Base-by-base conservation (phyloP, 306 rosid genomes). In the Oemleria cerasiformis region DNA sequence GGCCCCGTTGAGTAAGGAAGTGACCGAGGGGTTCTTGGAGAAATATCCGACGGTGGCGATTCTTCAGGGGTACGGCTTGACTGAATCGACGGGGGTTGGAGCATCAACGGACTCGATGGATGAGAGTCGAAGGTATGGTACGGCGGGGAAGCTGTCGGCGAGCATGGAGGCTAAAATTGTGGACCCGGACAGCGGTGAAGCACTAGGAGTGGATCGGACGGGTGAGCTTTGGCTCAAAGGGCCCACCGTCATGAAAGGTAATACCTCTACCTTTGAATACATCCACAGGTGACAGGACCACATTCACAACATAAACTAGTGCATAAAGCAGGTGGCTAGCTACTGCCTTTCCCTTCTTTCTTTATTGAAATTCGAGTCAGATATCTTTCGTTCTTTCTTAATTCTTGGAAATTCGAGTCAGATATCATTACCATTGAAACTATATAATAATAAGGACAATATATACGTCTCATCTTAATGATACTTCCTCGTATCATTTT, bases 201-300 rank as follows among this genome's bases (percentile, higher is more conserved):
- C 90, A 7, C 72, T 87, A 30, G 50, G 86, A 45, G 87, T 79
- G 17, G 89, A 89, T 55, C 76, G 41, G 62, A 83, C 91, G 6
- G 98, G 97, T n/a, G 98, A 94, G 78, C 95, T 94, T 19, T 94
- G 96, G 95, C 88, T 94, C 2, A 84, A 84, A 70, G 98, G 98
- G 54, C 92, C 90, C 84, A 77, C 89, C 68, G 73, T 89, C 11
- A 91, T 92, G 98, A 92, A 84, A 88, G 97, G 97, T 88, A 30
- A 30, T 30, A 2, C 14, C 21, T 51, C 23, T 7, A 16, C 56
- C 36, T 30, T 30, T 30, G 36, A 1, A 30, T 30, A 30, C 3
- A 30, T 30, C 36, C 36, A 30, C 36, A 30, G 3, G n/a, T n/a
- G n/a, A n/a, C n/a, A n/a, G n/a, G n/a, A n/a, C n/a, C n/a, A n/a